These are phyloP conservation scores for Aspergillus sp. DNA, from an alignment of 2,329 filamentous ascomycete genomes.

Conservation along the genomic window DNA sequence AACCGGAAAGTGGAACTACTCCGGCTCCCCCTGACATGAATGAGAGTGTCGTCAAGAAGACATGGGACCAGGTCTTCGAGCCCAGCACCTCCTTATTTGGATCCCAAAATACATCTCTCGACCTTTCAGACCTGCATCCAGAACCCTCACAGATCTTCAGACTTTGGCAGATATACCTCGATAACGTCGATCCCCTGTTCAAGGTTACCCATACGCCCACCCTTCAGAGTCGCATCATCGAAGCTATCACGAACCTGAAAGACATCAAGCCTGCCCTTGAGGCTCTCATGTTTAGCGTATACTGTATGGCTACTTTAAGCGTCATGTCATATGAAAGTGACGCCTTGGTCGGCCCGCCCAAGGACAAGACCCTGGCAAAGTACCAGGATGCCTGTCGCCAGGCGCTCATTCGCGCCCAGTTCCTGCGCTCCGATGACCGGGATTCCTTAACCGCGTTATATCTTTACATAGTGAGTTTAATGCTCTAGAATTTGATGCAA, in stretches of 20 bases:
- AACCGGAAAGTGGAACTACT: constrained; percentile 31
- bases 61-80: constrained; percentile 51
- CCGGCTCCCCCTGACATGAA: constrained; percentile 35
- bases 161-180: constrained; percentile 70
- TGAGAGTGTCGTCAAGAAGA: constrained; percentile 46
- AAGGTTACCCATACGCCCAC: constrained; percentile 71
- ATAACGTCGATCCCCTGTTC: constrained; percentile 70
- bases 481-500: constrained; percentile 3
- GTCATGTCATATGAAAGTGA: constrained; percentile 61
- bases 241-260: constrained; percentile 61
- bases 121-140: constrained; percentile 62
- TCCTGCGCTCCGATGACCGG: constrained; percentile 48
- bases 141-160: constrained; percentile 62
- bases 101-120: constrained; percentile 42
- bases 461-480: constrained; percentile 57
- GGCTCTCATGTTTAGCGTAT: constrained; percentile 70
- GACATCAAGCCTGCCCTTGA: constrained; percentile 63
- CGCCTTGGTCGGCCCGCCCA: constrained; percentile 42
- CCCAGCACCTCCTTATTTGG: constrained; percentile 60
- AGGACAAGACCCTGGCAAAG: constrained; percentile 43
- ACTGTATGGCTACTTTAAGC: constrained; percentile 63
- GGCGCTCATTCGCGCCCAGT: constrained; percentile 49
- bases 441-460: constrained; percentile 57
- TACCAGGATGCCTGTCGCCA: constrained; percentile 54
- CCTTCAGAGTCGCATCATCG: constrained; percentile 67